Evolutionary conservation across 257 asterid genomes (phyloP), one percentile per base, ranked within the genome.

Genomic region (Petrea volubilis): DNA sequence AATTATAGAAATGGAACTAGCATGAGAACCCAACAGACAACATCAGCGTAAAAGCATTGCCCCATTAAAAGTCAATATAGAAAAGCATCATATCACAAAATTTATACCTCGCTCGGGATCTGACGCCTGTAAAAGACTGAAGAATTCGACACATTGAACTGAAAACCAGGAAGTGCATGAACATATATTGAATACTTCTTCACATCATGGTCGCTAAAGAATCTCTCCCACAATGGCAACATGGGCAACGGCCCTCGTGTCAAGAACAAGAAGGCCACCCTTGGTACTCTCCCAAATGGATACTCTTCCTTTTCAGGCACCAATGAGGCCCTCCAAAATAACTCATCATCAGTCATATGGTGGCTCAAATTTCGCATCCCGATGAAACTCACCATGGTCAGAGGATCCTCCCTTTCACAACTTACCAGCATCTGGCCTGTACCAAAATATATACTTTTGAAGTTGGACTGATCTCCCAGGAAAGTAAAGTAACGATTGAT

Each of bases 271-370:
- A 92, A 95, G 0, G 99, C 98, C 73, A 95, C 96, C 75, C 81
- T 87, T 9, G 95, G 95, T 64, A 88, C 88, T 71, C 92, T 85
- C 78, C 58, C 79, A 77, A 84, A 90, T 21, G 99, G 99, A 43
- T 75, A 95, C 70, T 86, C 96, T 46, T 77, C 80, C 79, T 86
- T 90, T 36, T 82, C 75, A 31, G 99, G 97, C 66, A 92, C 96
- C 73, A 95, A 53, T 13, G 99, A 86, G 25, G 98, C 97, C 84
- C 99, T 88, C 99, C 99, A 95, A 56, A 92, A 83, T 84, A 95
- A 69, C 83, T 95, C 97, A 4, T 80, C 89, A 74, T 95, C 99
- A 4, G 80, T 78, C 97, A 95, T 83, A 15, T 76, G 74, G 55
- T 95, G 98, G 74, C 40, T 79, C 83, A 88, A 78, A 61, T 78